phyloP scores from a whole-genome alignment of 306 rosid species.

The Cucumis hystrix region DNA sequence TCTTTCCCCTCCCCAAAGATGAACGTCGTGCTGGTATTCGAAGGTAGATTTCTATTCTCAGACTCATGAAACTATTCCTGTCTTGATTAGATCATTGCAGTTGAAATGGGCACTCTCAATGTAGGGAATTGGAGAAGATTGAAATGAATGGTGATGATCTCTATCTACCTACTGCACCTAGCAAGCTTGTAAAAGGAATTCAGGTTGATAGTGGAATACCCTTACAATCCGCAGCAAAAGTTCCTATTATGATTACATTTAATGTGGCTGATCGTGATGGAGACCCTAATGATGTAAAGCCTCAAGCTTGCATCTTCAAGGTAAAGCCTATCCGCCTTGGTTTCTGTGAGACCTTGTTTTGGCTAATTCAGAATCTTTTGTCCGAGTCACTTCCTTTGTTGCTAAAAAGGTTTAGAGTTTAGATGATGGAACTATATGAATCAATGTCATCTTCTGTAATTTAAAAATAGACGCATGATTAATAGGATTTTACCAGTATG shows the following conservation, averaged over 20 bases:
- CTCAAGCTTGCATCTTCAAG: conserved; percentile 98
- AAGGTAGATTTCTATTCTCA: conserved; percentile 27
- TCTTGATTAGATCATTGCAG: neutral
- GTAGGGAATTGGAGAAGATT: conserved; percentile 91
- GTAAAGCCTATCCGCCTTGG: conserved; percentile 19
- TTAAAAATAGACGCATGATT: neutral
- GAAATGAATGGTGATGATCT: conserved; percentile 77
- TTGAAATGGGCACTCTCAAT: conserved; percentile 5
- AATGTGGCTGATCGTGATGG: conserved; percentile 73
- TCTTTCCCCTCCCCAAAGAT: conserved; percentile 74
- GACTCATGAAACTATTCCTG: neutral
- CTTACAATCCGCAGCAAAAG: conserved; percentile 94
- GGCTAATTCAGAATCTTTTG: neutral
- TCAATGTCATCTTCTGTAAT: neutral
- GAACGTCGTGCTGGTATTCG: conserved; percentile 89
- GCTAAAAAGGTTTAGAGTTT: neutral
- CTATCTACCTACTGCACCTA: conserved; percentile 83
- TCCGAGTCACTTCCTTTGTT: neutral
- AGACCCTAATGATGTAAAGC: conserved; percentile 55
- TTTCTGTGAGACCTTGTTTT: neutral
- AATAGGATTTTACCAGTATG: neutral
- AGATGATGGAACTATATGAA: neutral
- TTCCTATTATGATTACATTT: conserved; percentile 93
- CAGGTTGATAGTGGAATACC: conserved; percentile 92
- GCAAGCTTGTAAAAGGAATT: conserved; percentile 76